A percentile compares a stretch with the other conserved stretches of the same genome.
Evolutionary conservation across 345 rosid genomes (phyloP).

Genomic region (Viola odorata): DNA sequence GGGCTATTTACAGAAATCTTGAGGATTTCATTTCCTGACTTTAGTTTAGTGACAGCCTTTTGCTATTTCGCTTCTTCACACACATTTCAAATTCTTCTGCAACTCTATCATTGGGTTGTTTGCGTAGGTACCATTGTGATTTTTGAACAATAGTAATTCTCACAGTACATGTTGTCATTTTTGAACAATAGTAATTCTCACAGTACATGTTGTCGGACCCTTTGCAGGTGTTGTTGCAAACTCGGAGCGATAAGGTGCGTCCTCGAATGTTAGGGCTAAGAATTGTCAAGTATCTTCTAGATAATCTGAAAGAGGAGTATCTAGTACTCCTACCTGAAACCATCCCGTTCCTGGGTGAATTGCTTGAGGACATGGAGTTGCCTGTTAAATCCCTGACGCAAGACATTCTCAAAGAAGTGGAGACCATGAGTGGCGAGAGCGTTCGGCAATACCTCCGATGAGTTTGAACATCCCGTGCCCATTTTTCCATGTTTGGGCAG

Average conservation of each 20-base stretch:
- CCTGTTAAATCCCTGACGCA: slow-evolving; percentile 80
- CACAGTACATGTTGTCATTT: background rate
- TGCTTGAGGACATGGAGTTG: slow-evolving; percentile 76
- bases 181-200: background rate
- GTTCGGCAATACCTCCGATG: slow-evolving; percentile 47
- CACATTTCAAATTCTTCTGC: too few species aligned
- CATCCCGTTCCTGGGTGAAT: slow-evolving; percentile 82
- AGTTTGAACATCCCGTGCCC: background rate
- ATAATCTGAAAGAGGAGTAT: slow-evolving; percentile 83
- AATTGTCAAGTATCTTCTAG: slow-evolving; percentile 60
- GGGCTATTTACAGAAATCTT: too few species aligned
- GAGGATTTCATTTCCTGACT: too few species aligned
- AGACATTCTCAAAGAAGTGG: slow-evolving; percentile 81
- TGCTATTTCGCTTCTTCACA: too few species aligned
- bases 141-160: background rate
- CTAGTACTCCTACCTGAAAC: slow-evolving; percentile 71
- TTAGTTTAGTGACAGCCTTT: too few species aligned
- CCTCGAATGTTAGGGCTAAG: slow-evolving; percentile 71
- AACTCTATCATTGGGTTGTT: too few species aligned
- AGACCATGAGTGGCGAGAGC: slow-evolving; percentile 81
- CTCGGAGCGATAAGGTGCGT: slow-evolving; percentile 78
- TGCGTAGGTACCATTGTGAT: background rate
- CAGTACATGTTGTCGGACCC: background rate
- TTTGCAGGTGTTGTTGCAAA: slow-evolving; percentile 78
- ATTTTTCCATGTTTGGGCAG: background rate